Conservation (phyloP, 2,329 filamentous ascomycete species). For the Trichoderma arundinaceum region DNA sequence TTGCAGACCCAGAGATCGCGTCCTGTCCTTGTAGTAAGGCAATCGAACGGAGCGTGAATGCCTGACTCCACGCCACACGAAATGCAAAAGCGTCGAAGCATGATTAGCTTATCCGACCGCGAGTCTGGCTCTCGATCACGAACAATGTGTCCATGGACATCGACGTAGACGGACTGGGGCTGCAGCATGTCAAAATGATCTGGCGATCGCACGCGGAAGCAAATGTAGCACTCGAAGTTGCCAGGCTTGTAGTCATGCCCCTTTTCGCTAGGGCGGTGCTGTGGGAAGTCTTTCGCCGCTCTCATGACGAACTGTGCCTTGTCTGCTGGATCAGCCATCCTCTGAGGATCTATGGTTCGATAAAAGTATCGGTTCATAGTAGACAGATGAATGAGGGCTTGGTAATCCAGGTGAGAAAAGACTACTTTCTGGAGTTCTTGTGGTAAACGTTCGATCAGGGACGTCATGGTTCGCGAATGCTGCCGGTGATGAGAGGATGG, state of each 20-base stretch:
- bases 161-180: slow-evolving; percentile 43
- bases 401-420: slow-evolving; percentile 47
- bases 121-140: slow-evolving; percentile 40
- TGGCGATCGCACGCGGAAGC: slow-evolving; percentile 49
- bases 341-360: slow-evolving; percentile 43
- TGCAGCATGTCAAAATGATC: slow-evolving; percentile 49
- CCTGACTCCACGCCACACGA: slow-evolving; percentile 49
- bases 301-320: slow-evolving; percentile 51
- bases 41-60: slow-evolving; percentile 47
- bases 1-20: slow-evolving; percentile 50
- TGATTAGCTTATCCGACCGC: slow-evolving; percentile 40
- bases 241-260: slow-evolving; percentile 47
- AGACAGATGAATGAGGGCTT: slow-evolving; percentile 49
- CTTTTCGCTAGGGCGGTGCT: slow-evolving; percentile 48
- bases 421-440: slow-evolving; percentile 44
- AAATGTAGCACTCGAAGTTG: slow-evolving; percentile 52
- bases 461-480: slow-evolving; percentile 35
- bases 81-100: slow-evolving; percentile 50
- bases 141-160: slow-evolving; percentile 42
- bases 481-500: slow-evolving; percentile 31
- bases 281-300: slow-evolving; percentile 49
- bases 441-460: slow-evolving; percentile 45
- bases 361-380: slow-evolving; percentile 46
- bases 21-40: slow-evolving; percentile 46
- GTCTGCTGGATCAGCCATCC: slow-evolving; percentile 45